Conservation (phyloP, 2,329 filamentous ascomycete species). For the Neofusicoccum sp. region DNA sequence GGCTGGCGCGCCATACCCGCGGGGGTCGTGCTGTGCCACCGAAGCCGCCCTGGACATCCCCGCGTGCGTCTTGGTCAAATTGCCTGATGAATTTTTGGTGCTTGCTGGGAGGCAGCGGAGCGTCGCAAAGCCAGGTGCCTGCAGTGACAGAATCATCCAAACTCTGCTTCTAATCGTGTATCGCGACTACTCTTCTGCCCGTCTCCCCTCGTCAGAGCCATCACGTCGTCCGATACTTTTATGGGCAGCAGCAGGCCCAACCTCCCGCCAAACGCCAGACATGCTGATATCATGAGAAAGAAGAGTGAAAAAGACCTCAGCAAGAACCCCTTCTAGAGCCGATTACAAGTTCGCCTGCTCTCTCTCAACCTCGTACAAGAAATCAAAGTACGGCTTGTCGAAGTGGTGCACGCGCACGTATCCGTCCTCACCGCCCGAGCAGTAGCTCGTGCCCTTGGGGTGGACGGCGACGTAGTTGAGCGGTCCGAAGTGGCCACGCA, state of each 20-base stretch:
- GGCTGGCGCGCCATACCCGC: background rate
- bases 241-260: conserved; percentile 7
- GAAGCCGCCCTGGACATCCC: too few relatives aligned
- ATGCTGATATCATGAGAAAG: conserved; percentile 20
- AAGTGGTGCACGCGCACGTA: conserved; percentile 99
- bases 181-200: conserved; percentile 6
- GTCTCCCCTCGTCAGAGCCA: background rate
- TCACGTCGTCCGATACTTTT: conserved; percentile 15
- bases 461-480: conserved; percentile 95
- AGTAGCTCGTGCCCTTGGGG: conserved; percentile 88
- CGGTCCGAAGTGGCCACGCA: conserved; percentile 94
- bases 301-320: conserved; percentile 12
- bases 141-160: too few relatives aligned
- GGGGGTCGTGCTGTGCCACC: background rate
- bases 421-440: conserved; percentile 94
- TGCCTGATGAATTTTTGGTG: background rate
- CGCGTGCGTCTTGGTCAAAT: too few relatives aligned
- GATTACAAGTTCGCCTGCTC: conserved; percentile 41
- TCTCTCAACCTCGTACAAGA: conserved; percentile 96
- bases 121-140: background rate
- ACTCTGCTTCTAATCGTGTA: conserved; percentile 11
- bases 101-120: background rate
- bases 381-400: conserved; percentile 98
- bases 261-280: conserved; percentile 18
- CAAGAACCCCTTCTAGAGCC: conserved; percentile 7